Evolutionary conservation across 2,329 filamentous ascomycete genomes (phyloP).

Genomic region (Phialocephala sp.): DNA sequence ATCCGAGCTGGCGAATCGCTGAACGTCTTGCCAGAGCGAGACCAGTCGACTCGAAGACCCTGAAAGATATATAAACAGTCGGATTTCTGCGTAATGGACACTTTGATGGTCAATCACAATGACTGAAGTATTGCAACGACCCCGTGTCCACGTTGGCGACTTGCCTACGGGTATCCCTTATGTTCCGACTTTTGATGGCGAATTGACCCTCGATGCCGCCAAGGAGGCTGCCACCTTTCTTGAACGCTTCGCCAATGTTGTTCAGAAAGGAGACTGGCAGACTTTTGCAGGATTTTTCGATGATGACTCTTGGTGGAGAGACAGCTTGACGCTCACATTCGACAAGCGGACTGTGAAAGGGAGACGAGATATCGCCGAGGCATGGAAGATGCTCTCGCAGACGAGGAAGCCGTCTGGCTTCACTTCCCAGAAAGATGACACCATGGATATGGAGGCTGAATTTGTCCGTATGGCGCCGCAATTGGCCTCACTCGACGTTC

Average conservation of each 20-base stretch:
- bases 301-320: constrained; percentile 3
- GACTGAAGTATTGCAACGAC: not conserved
- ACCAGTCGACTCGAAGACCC: too few relatives aligned
- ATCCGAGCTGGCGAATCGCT: too few relatives aligned
- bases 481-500: constrained; percentile 5
- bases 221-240: not conserved
- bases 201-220: not conserved
- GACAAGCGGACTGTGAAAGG: not conserved
- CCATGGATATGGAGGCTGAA: not conserved
- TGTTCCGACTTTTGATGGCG: constrained; percentile 1
- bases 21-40: too few relatives aligned
- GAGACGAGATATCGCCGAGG: not conserved
- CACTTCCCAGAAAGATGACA: not conserved
- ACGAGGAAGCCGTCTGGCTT: not conserved
- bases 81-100: not conserved
- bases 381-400: not conserved
- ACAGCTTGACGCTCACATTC: constrained; percentile 5
- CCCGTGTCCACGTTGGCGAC: not conserved
- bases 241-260: not conserved
- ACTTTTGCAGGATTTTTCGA: not conserved
- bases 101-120: constrained; percentile 1
- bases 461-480: constrained; percentile 2
- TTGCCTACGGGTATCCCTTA: not conserved
- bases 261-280: not conserved
- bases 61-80: too few relatives aligned